A percentile compares a stretch with the other conserved stretches of the same genome.
Evolutionary conservation across 1,139 yeast genomes (phyloP).

Genomic region (Taphrina deformans): DNA sequence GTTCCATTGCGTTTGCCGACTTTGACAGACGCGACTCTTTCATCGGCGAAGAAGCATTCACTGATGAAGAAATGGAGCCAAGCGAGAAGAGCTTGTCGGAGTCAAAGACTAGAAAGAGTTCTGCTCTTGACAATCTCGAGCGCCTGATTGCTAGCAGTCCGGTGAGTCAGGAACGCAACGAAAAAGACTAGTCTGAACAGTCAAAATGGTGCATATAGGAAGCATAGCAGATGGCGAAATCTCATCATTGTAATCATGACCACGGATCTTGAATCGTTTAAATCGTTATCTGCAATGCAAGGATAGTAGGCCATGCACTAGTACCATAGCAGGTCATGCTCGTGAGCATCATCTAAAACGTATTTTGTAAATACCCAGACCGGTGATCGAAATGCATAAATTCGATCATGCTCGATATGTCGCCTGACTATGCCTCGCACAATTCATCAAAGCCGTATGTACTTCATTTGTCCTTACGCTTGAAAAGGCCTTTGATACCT

Average conservation of each 20-base stretch:
- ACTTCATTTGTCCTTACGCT: slow-evolving; percentile 13
- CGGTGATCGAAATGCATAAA: no score
- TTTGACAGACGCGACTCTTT: background rate
- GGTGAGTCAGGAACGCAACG: background rate
- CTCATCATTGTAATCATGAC: background rate
- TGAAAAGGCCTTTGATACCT: slow-evolving; percentile 21
- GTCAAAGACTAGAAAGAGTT: background rate
- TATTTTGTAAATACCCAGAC: no score
- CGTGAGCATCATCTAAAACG: no score
- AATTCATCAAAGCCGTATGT: background rate
- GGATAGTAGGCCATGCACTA: background rate
- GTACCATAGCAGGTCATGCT: no score
- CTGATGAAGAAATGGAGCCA: slow-evolving; percentile 7
- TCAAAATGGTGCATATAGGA: background rate
- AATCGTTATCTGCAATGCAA: background rate
- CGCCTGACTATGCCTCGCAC: background rate
- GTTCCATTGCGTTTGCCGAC: background rate
- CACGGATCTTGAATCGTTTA: background rate
- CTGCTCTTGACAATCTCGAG: background rate
- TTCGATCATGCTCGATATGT: no score
- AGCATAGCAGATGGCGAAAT: background rate
- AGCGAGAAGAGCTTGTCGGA: background rate
- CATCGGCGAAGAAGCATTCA: slow-evolving; percentile 1
- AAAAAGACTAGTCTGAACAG: background rate
- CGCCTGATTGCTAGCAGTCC: background rate